These are phyloP conservation scores for Pseudogymnoascus sp. DNA, from an alignment of 2,329 filamentous ascomycete genomes.

Conservation along the genomic window DNA sequence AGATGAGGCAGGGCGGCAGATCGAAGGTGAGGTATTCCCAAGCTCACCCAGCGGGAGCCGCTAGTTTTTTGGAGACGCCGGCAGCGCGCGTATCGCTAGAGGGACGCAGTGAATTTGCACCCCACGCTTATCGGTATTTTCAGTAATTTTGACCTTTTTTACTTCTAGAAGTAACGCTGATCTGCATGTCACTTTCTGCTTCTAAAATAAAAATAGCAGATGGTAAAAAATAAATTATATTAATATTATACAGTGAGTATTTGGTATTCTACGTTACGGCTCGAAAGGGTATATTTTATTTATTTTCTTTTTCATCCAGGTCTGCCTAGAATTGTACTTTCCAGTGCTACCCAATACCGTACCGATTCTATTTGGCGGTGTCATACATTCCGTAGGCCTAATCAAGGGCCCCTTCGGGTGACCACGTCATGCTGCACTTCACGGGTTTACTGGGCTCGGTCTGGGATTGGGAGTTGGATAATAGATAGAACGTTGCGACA, in stretches of 20 bases:
- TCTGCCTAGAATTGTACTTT: background rate
- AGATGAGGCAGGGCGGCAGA: background rate
- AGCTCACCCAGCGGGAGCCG: conserved; percentile 3
- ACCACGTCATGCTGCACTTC: background rate
- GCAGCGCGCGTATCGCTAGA: conserved; percentile 9
- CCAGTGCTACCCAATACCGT: background rate
- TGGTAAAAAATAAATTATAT: background rate
- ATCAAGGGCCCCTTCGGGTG: conserved; percentile 2
- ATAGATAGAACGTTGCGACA: background rate
- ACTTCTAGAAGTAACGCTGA: background rate
- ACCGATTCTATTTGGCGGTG: background rate
- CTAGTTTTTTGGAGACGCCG: conserved; percentile 9
- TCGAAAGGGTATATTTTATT: background rate
- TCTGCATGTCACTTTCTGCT: background rate
- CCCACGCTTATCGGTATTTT: conserved; percentile 3
- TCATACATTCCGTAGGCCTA: background rate
- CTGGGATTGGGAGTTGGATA: background rate
- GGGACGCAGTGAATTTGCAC: background rate
- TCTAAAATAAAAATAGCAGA: background rate
- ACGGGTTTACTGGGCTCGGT: background rate
- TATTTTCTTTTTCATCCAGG: background rate
- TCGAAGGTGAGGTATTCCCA: conserved; percentile 9
- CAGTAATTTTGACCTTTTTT: conserved; percentile 6
- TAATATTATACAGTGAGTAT: background rate
- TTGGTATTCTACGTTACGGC: background rate